These are phyloP conservation scores for Ephemerocybe angulata DNA, from an alignment of 768 basidiomycete genomes.

Conservation along the genomic window DNA sequence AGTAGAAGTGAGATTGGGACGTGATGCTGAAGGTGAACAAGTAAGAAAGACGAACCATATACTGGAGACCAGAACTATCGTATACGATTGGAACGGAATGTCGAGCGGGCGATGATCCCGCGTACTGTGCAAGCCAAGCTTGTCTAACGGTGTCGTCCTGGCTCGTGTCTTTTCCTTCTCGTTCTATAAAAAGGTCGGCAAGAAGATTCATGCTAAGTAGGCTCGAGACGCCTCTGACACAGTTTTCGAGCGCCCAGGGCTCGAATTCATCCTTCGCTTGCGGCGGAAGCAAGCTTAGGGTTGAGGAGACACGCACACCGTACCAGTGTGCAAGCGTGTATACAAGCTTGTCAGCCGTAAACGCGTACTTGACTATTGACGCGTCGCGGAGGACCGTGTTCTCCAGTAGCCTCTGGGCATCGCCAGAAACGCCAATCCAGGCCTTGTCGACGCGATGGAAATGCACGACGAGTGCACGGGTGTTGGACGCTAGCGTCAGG, in stretches of 20 bases:
- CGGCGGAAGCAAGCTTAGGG: background rate
- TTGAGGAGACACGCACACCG: constrained; percentile 29
- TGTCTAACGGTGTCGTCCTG: constrained; percentile 27
- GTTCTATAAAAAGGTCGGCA: constrained; percentile 25
- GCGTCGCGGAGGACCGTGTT: constrained; percentile 29
- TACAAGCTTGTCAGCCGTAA: constrained; percentile 45
- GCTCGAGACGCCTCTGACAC: background rate
- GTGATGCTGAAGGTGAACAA: no score
- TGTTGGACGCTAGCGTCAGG: constrained; percentile 38
- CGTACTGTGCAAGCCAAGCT: constrained; percentile 42
- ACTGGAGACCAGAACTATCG: background rate
- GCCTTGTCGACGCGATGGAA: constrained; percentile 9
- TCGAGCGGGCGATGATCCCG: background rate
- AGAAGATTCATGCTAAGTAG: constrained; percentile 15
- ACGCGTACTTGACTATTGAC: constrained; percentile 31
- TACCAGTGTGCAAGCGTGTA: constrained; percentile 38
- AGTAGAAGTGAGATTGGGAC: background rate
- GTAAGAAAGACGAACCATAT: background rate
- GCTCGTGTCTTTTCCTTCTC: constrained; percentile 17
- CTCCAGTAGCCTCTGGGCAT: constrained; percentile 22
- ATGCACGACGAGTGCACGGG: constrained; percentile 31
- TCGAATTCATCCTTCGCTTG: background rate
- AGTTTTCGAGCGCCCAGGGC: background rate
- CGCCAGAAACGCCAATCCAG: constrained; percentile 1
- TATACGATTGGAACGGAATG: background rate